phyloP scores from a whole-genome alignment of 495 filamentous ascomycete species.

The Xylaria cubensis region DNA sequence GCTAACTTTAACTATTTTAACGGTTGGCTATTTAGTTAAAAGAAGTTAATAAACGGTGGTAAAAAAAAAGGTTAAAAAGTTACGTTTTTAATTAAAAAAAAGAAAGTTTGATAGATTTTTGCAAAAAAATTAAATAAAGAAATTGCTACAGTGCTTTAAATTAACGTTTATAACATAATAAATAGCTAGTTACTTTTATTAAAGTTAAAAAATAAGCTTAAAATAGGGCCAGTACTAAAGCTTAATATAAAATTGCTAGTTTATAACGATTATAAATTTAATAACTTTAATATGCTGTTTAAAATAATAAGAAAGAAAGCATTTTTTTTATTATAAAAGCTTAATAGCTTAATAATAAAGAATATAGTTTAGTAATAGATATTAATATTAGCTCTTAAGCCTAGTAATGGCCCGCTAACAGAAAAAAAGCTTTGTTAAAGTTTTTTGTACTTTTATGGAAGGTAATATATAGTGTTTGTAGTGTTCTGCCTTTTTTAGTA shows the following conservation, averaged over 20 bases:
- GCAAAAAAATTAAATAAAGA: constrained; percentile 19
- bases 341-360: constrained; percentile 20
- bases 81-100: neutral
- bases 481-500: too few species aligned
- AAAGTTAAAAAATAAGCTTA: neutral
- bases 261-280: constrained; percentile 23
- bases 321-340: constrained; percentile 30
- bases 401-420: constrained; percentile 73
- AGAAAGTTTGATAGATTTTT: neutral
- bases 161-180: constrained; percentile 1
- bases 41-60: constrained; percentile 20
- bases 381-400: constrained; percentile 53
- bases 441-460: too few species aligned
- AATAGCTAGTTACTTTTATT: neutral
- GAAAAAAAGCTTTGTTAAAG: constrained; percentile 60
- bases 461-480: too few species aligned
- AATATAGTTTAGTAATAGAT: constrained; percentile 41
- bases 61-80: constrained; percentile 17
- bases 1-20: constrained; percentile 25
- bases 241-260: neutral
- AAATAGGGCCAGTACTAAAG: constrained; percentile 21
- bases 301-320: constrained; percentile 45
- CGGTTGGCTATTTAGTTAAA: constrained; percentile 5
- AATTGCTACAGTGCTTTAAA: constrained; percentile 17
- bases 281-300: constrained; percentile 44